These are phyloP conservation scores for Trichosporon ovoides DNA, from an alignment of 1,284 basidiomycete genomes.

Conservation along the genomic window DNA sequence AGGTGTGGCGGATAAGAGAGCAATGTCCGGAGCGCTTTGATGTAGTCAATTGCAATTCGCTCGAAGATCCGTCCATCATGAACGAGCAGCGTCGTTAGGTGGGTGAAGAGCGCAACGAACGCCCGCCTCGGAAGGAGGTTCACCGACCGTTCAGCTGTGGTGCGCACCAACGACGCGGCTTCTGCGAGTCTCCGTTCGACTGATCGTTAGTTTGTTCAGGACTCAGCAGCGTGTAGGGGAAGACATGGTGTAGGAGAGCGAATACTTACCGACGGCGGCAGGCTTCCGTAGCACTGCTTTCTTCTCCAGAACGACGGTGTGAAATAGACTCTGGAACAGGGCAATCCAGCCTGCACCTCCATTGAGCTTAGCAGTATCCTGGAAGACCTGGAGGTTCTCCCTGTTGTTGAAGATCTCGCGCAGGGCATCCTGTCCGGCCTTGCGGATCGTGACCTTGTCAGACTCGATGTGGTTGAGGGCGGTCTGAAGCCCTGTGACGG, in stretches of 20 bases:
- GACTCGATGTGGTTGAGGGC: constrained; percentile 58
- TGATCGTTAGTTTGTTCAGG: not conserved
- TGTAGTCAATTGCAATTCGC: constrained; percentile 70
- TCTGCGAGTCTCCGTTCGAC: constrained; percentile 6
- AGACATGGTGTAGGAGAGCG: too few species aligned
- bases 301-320: constrained; percentile 61
- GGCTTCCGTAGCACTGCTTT: constrained; percentile 52
- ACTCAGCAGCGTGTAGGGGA: too few species aligned
- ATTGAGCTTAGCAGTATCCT: constrained; percentile 46
- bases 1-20: constrained; percentile 68
- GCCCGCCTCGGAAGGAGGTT: constrained; percentile 31
- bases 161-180: constrained; percentile 33
- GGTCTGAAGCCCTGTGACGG: constrained; percentile 40
- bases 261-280: constrained; percentile 29
- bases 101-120: constrained; percentile 54
- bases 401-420: constrained; percentile 60
- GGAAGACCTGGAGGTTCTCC: constrained; percentile 52
- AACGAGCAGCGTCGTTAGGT: constrained; percentile 63
- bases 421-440: constrained; percentile 60
- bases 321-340: constrained; percentile 69
- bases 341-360: constrained; percentile 60
- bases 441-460: constrained; percentile 66
- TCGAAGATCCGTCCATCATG: constrained; percentile 56
- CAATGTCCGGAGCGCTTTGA: constrained; percentile 66
- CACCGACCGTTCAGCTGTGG: constrained; percentile 36